Percentiles rank a stretch among this genome's conserved stretches.
phyloP scores from a whole-genome alignment of 495 filamentous ascomycete species.

The Penicillium canescens region DNA sequence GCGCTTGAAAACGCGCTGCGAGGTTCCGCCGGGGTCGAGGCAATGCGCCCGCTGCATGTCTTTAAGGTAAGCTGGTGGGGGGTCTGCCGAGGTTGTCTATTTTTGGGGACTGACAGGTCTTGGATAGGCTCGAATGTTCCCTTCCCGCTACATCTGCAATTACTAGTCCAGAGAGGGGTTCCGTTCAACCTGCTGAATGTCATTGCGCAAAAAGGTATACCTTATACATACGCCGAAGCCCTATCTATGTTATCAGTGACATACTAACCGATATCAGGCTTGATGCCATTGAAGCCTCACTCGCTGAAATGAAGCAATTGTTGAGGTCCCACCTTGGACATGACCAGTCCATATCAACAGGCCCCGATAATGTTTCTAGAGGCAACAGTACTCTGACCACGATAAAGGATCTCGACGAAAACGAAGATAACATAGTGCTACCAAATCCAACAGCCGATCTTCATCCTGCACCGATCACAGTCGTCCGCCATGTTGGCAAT shows the following conservation, averaged over 20 bases:
- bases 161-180: background rate
- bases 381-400: background rate
- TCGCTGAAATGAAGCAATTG: constrained; percentile 5
- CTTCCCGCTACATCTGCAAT: constrained; percentile 5
- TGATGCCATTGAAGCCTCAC: constrained; percentile 1
- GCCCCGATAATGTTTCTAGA: background rate
- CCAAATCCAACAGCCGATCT: background rate
- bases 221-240: background rate
- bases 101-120: background rate
- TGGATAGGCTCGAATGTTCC: constrained; percentile 4
- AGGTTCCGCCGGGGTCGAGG: constrained; percentile 6
- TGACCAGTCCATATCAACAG: background rate
- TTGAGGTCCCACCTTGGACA: constrained; percentile 1
- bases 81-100: background rate
- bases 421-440: background rate
- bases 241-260: too few relatives aligned
- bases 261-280: background rate
- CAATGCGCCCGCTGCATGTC: constrained; percentile 11
- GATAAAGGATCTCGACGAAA: background rate
- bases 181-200: background rate
- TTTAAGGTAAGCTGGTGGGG: background rate
- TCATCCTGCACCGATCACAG: constrained; percentile 8
- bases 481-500: constrained; percentile 7
- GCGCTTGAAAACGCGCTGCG: constrained; percentile 8
- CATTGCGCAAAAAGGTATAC: constrained; percentile 3